These are phyloP conservation scores for Quillaja saponaria DNA, from an alignment of 306 rosid species.

Conservation along the genomic window DNA sequence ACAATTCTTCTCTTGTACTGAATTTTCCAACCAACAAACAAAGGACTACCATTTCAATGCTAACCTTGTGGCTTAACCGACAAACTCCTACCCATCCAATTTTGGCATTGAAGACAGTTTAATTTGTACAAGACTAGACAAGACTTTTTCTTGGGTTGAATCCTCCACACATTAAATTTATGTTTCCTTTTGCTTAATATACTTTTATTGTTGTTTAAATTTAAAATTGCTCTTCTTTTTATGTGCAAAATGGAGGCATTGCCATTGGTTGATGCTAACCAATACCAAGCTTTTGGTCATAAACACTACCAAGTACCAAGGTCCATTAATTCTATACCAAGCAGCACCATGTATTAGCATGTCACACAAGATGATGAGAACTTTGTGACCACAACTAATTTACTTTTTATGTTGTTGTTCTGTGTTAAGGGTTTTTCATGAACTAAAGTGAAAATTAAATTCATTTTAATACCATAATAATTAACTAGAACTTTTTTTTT, in stretches of 20 bases:
- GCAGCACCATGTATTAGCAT: constrained; percentile 12
- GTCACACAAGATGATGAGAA: constrained; percentile 21
- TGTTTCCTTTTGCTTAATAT: constrained; percentile 26
- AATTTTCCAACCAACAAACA: constrained; percentile 33
- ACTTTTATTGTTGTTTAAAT: constrained; percentile 26
- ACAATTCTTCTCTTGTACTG: constrained; percentile 15
- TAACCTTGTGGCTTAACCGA: constrained; percentile 40
- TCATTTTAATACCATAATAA: too few relatives aligned
- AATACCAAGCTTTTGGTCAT: constrained; percentile 56
- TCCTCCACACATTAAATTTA: constrained; percentile 33
- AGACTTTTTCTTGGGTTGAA: constrained; percentile 31
- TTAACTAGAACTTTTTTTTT: too few relatives aligned
- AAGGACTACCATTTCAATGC: constrained; percentile 34
- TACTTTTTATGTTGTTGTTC: constrained; percentile 10
- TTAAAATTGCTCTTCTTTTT: constrained; percentile 39
- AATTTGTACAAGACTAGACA: constrained; percentile 13
- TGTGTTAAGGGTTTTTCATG: neutral
- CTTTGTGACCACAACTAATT: constrained; percentile 11
- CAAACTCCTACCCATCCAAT: constrained; percentile 31
- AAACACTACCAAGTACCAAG: constrained; percentile 42
- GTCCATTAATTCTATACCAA: constrained; percentile 28
- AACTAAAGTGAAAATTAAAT: neutral
- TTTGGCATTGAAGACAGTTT: constrained; percentile 37
- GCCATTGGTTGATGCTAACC: constrained; percentile 52
- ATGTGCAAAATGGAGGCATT: constrained; percentile 38